phyloP scores from a whole-genome alignment of 202 grass and related monocot genomes.

The Eragrostis tef region DNA sequence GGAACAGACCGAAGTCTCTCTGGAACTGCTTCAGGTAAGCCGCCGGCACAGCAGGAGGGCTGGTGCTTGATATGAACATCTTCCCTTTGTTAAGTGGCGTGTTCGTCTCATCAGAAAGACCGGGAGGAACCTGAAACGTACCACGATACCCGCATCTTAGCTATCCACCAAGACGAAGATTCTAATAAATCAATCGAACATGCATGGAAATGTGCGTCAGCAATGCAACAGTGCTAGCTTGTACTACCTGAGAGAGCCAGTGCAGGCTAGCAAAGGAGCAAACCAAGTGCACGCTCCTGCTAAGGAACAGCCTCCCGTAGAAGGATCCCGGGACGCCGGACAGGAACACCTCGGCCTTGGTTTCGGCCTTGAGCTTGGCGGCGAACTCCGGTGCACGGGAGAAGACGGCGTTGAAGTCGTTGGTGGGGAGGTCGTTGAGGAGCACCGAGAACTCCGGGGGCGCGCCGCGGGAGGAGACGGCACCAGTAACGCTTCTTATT shows the following conservation, averaged over 20 bases:
- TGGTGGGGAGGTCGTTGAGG: constrained; percentile 93
- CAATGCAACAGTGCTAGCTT: no score
- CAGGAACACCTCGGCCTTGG: constrained; percentile 59
- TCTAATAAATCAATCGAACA: no score
- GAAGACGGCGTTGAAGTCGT: constrained; percentile 91
- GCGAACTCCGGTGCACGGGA: constrained; percentile 65
- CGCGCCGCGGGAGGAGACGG: constrained; percentile 48
- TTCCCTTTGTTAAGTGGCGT: constrained; percentile 54
- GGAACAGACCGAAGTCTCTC: constrained; percentile 21
- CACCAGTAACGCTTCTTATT: constrained; percentile 53
- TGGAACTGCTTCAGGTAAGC: neutral
- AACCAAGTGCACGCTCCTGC: constrained; percentile 70
- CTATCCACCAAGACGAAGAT: no score
- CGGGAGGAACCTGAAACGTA: constrained; percentile 51
- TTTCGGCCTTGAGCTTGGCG: constrained; percentile 46
- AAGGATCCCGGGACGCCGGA: constrained; percentile 85
- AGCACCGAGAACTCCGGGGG: constrained; percentile 86
- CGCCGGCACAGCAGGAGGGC: constrained; percentile 15
- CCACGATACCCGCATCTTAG: neutral
- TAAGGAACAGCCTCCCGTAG: constrained; percentile 77
- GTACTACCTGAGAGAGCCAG: constrained; percentile 83
- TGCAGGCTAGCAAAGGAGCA: constrained; percentile 87
- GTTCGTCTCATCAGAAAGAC: constrained; percentile 40
- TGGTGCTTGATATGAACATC: constrained; percentile 61
- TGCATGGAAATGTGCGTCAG: no score